Conservation (phyloP, 495 filamentous ascomycete species). For the Aspergillus carlsbadensis region DNA sequence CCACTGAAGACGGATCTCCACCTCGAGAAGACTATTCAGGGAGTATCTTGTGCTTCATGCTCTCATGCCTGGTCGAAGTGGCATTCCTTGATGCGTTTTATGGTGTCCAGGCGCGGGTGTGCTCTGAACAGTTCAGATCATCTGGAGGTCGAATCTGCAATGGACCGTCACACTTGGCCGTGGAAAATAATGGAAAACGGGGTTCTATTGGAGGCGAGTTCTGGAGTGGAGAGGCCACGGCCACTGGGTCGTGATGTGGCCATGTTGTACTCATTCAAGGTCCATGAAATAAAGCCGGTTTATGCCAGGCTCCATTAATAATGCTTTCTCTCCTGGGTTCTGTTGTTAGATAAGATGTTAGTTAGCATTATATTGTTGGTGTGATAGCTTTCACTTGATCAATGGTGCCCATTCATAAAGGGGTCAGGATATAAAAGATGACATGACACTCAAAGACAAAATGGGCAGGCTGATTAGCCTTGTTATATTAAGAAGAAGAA, state of each 20-base stretch:
- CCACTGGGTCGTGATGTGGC: background rate
- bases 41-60: background rate
- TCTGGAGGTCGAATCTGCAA: slow-evolving; percentile 3
- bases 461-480: no score
- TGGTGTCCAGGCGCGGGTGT: background rate
- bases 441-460: background rate
- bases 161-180: background rate
- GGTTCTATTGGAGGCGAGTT: background rate
- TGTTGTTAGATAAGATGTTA: no score
- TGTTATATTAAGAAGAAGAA: background rate
- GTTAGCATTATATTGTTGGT: background rate
- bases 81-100: background rate
- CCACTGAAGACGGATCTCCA: slow-evolving; percentile 3
- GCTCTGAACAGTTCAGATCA: background rate
- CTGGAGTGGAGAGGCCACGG: background rate
- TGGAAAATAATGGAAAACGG: background rate
- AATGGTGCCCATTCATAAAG: no score
- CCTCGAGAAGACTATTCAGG: background rate
- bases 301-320: background rate
- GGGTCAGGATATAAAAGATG: no score
- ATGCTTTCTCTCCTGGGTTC: background rate
- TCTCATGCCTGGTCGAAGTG: background rate
- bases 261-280: background rate
- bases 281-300: slow-evolving; percentile 3
- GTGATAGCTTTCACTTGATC: no score